These are phyloP conservation scores for Podila minutissima DNA, from an alignment of 192 early-diverging fungal species.

Conservation along the genomic window DNA sequence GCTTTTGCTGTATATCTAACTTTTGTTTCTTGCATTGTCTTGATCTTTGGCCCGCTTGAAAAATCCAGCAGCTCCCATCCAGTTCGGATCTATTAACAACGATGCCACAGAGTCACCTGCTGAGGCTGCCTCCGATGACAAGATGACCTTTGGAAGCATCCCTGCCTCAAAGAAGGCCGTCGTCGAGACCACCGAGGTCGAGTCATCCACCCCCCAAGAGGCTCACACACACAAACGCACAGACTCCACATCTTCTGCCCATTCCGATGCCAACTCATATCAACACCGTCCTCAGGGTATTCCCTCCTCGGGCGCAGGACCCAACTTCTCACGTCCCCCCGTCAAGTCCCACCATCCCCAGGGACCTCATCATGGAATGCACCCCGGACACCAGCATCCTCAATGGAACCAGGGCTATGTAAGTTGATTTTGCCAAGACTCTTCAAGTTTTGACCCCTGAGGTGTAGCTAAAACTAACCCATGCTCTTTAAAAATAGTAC, in stretches of 20 bases:
- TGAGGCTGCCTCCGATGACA: constrained; percentile 19
- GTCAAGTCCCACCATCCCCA: constrained; percentile 35
- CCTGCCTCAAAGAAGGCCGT: constrained; percentile 33
- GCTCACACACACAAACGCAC: constrained; percentile 39
- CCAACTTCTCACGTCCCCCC: constrained; percentile 25
- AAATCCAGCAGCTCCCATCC: constrained; percentile 34
- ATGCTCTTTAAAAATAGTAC: constrained; percentile 17
- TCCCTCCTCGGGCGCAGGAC: constrained; percentile 32
- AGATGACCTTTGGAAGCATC: constrained; percentile 50
- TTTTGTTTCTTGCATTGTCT: background rate
- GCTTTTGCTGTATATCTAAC: background rate
- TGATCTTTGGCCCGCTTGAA: background rate
- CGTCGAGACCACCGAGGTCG: constrained; percentile 28
- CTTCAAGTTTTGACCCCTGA: background rate
- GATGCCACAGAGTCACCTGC: constrained; percentile 27
- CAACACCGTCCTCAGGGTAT: constrained; percentile 50
- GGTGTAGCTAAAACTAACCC: too few relatives aligned
- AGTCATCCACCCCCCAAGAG: background rate
- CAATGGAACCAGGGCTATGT: constrained; percentile 18
- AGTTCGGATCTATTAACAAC: constrained; percentile 57
- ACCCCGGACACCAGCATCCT: constrained; percentile 14
- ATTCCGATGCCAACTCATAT: constrained; percentile 45
- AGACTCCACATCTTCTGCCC: constrained; percentile 44
- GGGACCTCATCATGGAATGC: constrained; percentile 28
- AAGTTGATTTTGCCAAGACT: constrained; percentile 2